Evolutionary conservation across 1,284 basidiomycete genomes (phyloP), one percentile per base, ranked within the genome.

Genomic region (Ceratobasidium papillatum): DNA sequence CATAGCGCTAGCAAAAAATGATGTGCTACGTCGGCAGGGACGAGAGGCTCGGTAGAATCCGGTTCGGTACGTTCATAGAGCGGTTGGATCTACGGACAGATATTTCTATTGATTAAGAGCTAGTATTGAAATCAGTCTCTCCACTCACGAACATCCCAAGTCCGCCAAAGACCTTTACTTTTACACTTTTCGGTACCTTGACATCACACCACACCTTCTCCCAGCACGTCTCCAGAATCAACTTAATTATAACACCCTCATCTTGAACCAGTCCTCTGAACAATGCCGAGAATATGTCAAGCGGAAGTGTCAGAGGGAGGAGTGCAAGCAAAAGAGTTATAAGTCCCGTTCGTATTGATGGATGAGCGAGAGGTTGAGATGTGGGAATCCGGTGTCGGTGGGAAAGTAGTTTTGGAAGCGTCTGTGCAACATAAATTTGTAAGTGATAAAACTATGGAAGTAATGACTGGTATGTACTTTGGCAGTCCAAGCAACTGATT

Each of bases 1-100:
- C 92, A 94, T n/a, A 95, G 88, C 9, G 92, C 93, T 54, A 97
- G 87, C 4, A 98, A 83, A 80, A 98, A 98, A 79, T 96, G 94
- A 77, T 95, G 93, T 0, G 89, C 90, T 5, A 98, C 85, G 76
- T 97, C 92, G 0, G 94, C 94, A 0, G 94, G 89, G 74, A 85
- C 84, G 7, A 88, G 88, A 0, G 82, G 79, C n/a, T 87, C 85
- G 0, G 80, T 80, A 11, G 83, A 77, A 78, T 94, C 92, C 0
- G 85, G 76, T n/a, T 77, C 79, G 1, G 80, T 80, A 1, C 90
- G 86, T 12, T 90, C 89, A 77, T 94, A 94, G 0, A 94, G 81
- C 80, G 91, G 92, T 38, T 88, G 75, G 34, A 94, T 83, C 92
- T 93, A 74, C 4, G 41, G 27, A n/a, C 14, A 30, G n/a, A 27